Base-by-base conservation (phyloP, 352 stramenopile species). In the Phytophthora foliorum region DNA sequence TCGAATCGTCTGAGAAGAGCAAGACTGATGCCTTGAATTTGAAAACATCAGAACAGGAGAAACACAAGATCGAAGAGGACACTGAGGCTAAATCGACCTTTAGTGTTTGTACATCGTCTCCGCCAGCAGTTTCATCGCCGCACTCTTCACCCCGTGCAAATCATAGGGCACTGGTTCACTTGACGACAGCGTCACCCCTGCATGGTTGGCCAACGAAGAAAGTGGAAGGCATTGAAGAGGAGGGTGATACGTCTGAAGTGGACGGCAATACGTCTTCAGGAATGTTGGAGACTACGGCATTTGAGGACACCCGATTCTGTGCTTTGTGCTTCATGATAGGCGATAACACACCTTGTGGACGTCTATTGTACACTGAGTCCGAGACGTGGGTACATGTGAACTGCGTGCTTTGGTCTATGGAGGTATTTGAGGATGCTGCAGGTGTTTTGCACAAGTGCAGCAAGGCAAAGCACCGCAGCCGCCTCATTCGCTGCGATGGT, bases 321-420 rank as follows among this genome's bases (percentile, higher is more conserved):
- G 72, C 72, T 13, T 62, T 97, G 48, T 97, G 91, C 63, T 94
- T 91, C 24, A 86, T 91, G 57, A 79, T 91, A 44, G 91, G 90
- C 7, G 91, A 97, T 48, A 78, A 86, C 44, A 64, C 77, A 29
- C 61, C 79, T 11, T 93, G 86, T 42, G 92, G 92, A 10, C 82
- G 92, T 2, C 74, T 98, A 24, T 55, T 98, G 6, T 94, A 93
- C 66, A 83, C 88, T 0, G 86, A 96, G 19, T 67, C 83, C 21
- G 88, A 97, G 41, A 78, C 90, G 25, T 98, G 91, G 90, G 86
- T 98, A 6, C 96, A 99, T 72, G 72, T 94, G 7, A 97, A 97
- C 61, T 99, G 96, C 75, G 92, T 89, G 2, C 55, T 98, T 16
- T 99, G 93, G 93, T 98, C 90, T 7, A 92, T 91, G 34, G 93